Evolutionary conservation across 2,329 filamentous ascomycete genomes (phyloP).

Genomic region (Neurospora sp.): DNA sequence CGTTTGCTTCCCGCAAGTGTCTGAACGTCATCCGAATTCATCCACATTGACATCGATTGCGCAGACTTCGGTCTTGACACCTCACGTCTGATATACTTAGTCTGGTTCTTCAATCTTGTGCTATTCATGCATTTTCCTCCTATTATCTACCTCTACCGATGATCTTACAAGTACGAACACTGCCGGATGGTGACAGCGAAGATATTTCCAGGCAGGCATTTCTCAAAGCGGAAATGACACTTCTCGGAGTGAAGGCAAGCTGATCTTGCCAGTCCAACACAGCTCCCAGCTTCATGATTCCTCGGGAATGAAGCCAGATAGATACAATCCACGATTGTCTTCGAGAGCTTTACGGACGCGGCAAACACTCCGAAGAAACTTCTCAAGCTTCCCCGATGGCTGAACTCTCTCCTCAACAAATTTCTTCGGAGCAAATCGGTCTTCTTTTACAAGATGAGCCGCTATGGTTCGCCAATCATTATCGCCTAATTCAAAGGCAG

Average conservation of each 20-base stretch:
- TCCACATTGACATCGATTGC: not conserved
- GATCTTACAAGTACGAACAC: not conserved
- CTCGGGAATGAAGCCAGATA: not conserved
- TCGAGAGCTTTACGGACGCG: not conserved
- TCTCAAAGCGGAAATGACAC: not conserved
- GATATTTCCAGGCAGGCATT: not conserved
- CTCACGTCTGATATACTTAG: not conserved
- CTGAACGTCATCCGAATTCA: not conserved
- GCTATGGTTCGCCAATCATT: not conserved
- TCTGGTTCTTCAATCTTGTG: not conserved
- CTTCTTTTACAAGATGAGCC: not conserved
- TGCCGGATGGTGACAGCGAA: not conserved
- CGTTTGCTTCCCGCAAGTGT: not conserved
- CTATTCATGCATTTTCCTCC: not conserved
- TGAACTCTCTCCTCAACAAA: not conserved
- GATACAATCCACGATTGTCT: not conserved
- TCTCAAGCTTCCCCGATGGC: not conserved
- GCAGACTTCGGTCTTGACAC: not conserved
- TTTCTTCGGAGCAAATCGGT: not conserved
- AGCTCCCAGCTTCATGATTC: not conserved
- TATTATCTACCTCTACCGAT: not conserved
- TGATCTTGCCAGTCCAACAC: not conserved
- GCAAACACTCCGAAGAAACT: not conserved
- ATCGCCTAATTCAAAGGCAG: not conserved
- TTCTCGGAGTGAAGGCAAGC: not conserved